Conservation (phyloP, 805 yeast species). For the Spencermartinsiella europaea region DNA sequence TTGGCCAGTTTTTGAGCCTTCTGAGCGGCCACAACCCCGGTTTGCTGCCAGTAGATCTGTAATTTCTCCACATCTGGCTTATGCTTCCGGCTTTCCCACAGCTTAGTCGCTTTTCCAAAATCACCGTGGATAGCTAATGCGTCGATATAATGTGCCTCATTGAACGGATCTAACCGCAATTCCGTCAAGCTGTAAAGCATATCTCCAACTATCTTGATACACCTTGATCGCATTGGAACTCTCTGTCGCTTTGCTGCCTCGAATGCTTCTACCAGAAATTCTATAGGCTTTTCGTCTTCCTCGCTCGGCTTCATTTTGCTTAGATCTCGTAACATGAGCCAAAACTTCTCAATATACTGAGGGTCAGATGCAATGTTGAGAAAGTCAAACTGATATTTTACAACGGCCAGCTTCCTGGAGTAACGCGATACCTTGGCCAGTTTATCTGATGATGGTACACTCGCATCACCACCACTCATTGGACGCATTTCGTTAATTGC, state of each 20-base stretch:
- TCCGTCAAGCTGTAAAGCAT: constrained; percentile 16
- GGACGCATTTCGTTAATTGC: background rate
- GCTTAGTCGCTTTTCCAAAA: constrained; percentile 14
- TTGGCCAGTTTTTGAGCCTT: constrained; percentile 10
- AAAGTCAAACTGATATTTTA: background rate
- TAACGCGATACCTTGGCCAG: background rate
- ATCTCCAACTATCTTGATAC: constrained; percentile 22
- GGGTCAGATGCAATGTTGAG: background rate
- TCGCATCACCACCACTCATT: background rate
- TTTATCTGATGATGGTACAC: background rate
- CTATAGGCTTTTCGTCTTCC: constrained; percentile 16
- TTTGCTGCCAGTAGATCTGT: constrained; percentile 21
- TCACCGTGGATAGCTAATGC: constrained; percentile 16
- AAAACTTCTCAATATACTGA: constrained; percentile 8
- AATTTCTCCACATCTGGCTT: constrained; percentile 15
- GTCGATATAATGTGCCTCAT: constrained; percentile 22
- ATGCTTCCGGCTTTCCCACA: constrained; percentile 18
- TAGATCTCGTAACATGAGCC: constrained; percentile 11
- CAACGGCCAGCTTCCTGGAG: background rate
- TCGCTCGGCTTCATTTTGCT: constrained; percentile 7
- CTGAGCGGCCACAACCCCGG: constrained; percentile 17
- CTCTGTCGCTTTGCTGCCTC: constrained; percentile 20
- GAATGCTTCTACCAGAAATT: constrained; percentile 17
- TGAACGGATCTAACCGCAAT: constrained; percentile 21
- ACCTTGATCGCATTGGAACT: constrained; percentile 3